phyloP scores from a whole-genome alignment of 768 basidiomycete genomes.

The Panellus pusillus region DNA sequence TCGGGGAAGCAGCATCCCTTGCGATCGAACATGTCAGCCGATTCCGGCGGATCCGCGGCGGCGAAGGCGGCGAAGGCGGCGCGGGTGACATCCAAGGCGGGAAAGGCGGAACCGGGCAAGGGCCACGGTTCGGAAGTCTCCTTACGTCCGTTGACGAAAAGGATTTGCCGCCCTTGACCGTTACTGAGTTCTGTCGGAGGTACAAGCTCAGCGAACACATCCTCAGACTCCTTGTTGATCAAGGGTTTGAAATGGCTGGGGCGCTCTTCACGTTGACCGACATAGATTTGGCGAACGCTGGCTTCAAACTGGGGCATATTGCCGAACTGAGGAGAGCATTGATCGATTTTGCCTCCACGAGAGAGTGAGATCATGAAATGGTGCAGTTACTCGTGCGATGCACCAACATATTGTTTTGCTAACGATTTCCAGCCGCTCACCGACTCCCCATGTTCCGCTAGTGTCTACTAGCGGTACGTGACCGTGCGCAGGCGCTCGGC shows the following conservation, averaged over 20 bases:
- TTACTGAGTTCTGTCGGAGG: not conserved
- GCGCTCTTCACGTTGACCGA: not conserved
- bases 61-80: not conserved
- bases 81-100: not conserved
- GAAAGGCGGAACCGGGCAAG: not conserved
- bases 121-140: not conserved
- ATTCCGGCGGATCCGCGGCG: not conserved
- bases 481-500: no score
- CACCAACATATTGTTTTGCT: no score
- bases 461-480: no score
- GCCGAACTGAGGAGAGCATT: constrained; percentile 3
- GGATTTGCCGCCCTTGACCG: not conserved
- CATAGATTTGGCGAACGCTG: not conserved
- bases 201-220: not conserved
- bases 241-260: not conserved
- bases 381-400: no score
- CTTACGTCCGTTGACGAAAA: not conserved
- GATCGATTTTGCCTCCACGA: not conserved
- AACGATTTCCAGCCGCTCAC: no score
- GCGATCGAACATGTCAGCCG: not conserved
- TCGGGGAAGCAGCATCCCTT: not conserved
- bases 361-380: no score
- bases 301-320: constrained; percentile 2
- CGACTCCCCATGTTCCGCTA: no score
- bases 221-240: not conserved